These are phyloP conservation scores for Venturia pyrina DNA, from an alignment of 2,329 filamentous ascomycete genomes.

Conservation along the genomic window DNA sequence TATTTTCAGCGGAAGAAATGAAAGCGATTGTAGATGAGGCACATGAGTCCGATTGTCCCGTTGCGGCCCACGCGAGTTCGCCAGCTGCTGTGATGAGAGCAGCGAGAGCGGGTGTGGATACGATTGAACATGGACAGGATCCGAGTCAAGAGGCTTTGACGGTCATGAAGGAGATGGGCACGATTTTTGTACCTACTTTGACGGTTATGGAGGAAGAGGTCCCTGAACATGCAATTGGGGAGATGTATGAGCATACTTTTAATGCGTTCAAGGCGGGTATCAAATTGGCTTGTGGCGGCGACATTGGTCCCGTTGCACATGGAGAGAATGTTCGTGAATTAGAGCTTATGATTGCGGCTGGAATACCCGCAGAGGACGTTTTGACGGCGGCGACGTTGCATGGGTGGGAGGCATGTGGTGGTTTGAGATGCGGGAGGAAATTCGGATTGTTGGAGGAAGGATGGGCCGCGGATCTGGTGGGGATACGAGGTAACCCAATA, in stretches of 20 bases:
- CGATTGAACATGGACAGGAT: conserved; percentile 21
- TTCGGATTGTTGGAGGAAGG: neutral
- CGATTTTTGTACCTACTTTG: neutral
- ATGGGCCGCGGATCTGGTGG: neutral
- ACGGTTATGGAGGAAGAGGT: neutral
- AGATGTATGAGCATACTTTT: conserved; percentile 13
- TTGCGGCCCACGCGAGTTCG: conserved; percentile 22
- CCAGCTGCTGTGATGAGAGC: conserved; percentile 22
- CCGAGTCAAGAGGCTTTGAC: conserved; percentile 27
- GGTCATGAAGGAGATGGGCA: neutral
- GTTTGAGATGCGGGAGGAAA: neutral
- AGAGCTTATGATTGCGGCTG: no score
- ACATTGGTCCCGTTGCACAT: conserved; percentile 17
- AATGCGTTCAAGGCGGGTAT: conserved; percentile 25
- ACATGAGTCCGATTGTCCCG: conserved; percentile 18
- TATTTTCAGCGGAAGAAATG: neutral
- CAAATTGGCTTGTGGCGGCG: conserved; percentile 13
- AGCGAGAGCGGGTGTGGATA: conserved; percentile 22
- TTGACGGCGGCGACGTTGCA: neutral
- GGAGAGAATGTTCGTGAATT: no score
- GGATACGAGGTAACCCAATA: neutral
- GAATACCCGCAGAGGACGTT: no score
- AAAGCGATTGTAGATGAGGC: conserved; percentile 22
- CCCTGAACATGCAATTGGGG: conserved; percentile 6
- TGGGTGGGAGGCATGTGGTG: neutral